A percentile compares a stretch with the other conserved stretches of the same genome.
Conservation (phyloP, 352 stramenopile genomes). For the Phytophthora europaea region DNA sequence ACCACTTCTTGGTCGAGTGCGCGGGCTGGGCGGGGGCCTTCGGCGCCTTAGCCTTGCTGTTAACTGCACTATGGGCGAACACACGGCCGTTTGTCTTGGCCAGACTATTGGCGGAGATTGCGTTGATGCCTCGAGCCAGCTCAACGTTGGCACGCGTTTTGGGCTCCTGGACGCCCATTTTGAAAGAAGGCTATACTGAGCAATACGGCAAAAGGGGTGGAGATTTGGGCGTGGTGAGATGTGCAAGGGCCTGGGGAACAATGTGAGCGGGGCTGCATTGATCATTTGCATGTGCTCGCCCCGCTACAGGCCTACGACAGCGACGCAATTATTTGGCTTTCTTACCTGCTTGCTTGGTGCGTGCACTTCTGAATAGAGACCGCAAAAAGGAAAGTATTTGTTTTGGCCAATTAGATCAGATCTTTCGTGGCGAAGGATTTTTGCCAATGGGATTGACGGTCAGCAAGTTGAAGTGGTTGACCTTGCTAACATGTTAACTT, state of each 20-base stretch:
- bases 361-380: slow-evolving; percentile 20
- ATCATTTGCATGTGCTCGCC: not conserved
- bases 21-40: slow-evolving; percentile 48
- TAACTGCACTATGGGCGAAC: slow-evolving; percentile 45
- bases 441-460: slow-evolving; percentile 9
- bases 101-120: slow-evolving; percentile 76
- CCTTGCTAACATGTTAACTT: too few species aligned
- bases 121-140: slow-evolving; percentile 81
- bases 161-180: slow-evolving; percentile 37
- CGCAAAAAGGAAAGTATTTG: not conserved
- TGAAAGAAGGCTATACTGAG: not conserved
- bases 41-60: slow-evolving; percentile 27
- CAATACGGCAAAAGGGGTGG: not conserved
- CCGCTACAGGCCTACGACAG: not conserved
- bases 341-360: slow-evolving; percentile 18
- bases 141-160: slow-evolving; percentile 71
- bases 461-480: slow-evolving; percentile 2
- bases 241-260: not conserved
- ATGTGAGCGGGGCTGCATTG: not conserved
- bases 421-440: not conserved
- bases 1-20: slow-evolving; percentile 94
- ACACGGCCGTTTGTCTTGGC: slow-evolving; percentile 68
- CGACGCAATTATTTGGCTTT: too few species aligned
- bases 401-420: slow-evolving; percentile 23
- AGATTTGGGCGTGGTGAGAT: slow-evolving; percentile 8